Evolutionary conservation across 2,329 filamentous ascomycete genomes (phyloP).

Genomic region (Chalara sp.): DNA sequence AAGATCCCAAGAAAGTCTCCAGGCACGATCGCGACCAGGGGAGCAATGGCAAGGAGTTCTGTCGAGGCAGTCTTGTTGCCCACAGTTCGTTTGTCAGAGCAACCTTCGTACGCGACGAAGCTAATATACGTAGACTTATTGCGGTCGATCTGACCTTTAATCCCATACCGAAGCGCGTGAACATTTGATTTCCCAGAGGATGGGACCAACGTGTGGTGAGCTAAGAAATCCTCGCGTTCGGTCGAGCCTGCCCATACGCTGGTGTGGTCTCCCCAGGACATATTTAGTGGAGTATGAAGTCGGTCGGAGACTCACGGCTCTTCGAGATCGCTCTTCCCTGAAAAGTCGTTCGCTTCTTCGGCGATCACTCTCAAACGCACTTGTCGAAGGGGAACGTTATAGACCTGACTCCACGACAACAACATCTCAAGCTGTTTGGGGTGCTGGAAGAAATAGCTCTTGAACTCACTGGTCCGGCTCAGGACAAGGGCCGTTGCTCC

Average conservation of each 20-base stretch:
- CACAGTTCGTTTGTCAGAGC: conserved; percentile 2
- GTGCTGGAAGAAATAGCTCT: conserved; percentile 9
- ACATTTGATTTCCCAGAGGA: conserved; percentile 6
- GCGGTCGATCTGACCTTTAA: conserved; percentile 3
- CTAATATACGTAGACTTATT: conserved; percentile 4
- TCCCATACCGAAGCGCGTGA: conserved; percentile 4
- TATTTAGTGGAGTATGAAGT: conserved; percentile 8
- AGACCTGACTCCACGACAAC: conserved; percentile 8
- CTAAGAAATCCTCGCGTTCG: not conserved
- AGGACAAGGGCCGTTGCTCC: conserved; percentile 11
- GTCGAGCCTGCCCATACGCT: conserved; percentile 3
- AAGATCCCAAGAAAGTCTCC: conserved; percentile 8
- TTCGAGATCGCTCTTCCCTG: conserved; percentile 13
- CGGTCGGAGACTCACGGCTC: conserved; percentile 11
- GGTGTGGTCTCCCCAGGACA: conserved; percentile 10
- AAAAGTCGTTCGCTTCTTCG: conserved; percentile 13
- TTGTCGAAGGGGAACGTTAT: conserved; percentile 9
- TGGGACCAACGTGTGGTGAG: not conserved
- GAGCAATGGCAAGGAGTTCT: not conserved
- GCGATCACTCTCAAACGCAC: conserved; percentile 5
- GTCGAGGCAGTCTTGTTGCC: conserved; percentile 1
- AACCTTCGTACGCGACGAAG: conserved; percentile 4
- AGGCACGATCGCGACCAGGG: conserved; percentile 1
- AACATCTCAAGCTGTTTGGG: conserved; percentile 9
- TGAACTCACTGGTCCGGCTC: conserved; percentile 12